Conservation (phyloP, 768 basidiomycete genomes). For the Jaapia argillacea region DNA sequence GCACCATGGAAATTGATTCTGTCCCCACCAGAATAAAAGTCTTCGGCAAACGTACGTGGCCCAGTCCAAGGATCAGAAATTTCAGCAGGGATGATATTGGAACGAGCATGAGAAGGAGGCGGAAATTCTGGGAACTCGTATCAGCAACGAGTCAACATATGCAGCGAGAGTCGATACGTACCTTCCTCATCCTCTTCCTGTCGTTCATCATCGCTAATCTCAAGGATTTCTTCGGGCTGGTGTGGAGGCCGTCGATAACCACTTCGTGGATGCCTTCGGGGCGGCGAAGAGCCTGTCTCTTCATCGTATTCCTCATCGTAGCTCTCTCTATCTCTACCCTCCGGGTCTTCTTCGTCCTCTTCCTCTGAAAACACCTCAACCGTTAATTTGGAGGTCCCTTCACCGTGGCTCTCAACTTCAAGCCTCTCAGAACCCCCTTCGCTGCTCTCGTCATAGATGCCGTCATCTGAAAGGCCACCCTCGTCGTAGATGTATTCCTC, state of each 20-base stretch:
- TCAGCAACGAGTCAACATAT: too few species aligned
- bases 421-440: constrained; percentile 33
- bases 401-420: too few species aligned
- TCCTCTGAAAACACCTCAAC: too few species aligned
- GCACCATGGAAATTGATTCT: constrained; percentile 4
- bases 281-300: too few species aligned
- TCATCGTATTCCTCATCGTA: too few species aligned
- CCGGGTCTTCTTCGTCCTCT: constrained; percentile 32
- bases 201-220: constrained; percentile 3
- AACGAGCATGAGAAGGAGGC: constrained; percentile 2
- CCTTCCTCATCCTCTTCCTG: constrained; percentile 8
- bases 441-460: constrained; percentile 44
- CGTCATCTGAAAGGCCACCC: constrained; percentile 33
- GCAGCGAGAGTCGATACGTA: too few species aligned
- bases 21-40: constrained; percentile 36
- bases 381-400: too few species aligned
- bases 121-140: too few species aligned
- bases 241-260: too few species aligned
- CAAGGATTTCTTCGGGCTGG: constrained; percentile 8
- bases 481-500: constrained; percentile 21
- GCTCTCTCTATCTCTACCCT: constrained; percentile 21
- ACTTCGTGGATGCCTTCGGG: too few species aligned
- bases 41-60: constrained; percentile 29
- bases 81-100: constrained; percentile 8
- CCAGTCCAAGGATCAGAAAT: constrained; percentile 31